Percentiles rank a stretch among this genome's conserved stretches.
Evolutionary conservation across 1,284 basidiomycete genomes (phyloP).

Genomic region (Jaminaea rosea): DNA sequence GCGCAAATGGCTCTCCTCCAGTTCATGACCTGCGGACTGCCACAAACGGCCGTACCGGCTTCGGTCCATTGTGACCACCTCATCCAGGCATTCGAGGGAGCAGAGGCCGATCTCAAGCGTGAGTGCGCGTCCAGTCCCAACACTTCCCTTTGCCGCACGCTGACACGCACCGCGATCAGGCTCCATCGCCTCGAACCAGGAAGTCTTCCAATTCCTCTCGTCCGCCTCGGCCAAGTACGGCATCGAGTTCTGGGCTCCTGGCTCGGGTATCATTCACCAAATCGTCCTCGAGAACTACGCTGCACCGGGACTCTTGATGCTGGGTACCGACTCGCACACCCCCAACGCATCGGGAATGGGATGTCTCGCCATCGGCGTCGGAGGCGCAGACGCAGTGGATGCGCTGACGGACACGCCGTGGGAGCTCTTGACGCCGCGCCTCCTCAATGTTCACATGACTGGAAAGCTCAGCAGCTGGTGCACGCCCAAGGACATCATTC

Average conservation of each 20-base stretch:
- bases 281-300: conserved; percentile 95
- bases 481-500: conserved; percentile 91
- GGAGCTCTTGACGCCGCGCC: conserved; percentile 89
- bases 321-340: conserved; percentile 81
- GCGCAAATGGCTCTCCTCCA: conserved; percentile 99
- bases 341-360: conserved; percentile 97
- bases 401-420: conserved; percentile 96
- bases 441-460: conserved; percentile 72
- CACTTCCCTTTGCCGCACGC: conserved; percentile 4
- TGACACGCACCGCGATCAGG: conserved; percentile 51
- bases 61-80: conserved; percentile 86
- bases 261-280: conserved; percentile 79
- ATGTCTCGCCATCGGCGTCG: conserved; percentile 95
- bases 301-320: conserved; percentile 58
- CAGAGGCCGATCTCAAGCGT: conserved; percentile 65
- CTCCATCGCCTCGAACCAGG: conserved; percentile 80
- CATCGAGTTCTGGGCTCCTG: conserved; percentile 78
- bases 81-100: conserved; percentile 59
- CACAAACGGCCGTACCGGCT: conserved; percentile 77
- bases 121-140: conserved; percentile 47
- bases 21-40: conserved; percentile 94
- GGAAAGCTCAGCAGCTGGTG: conserved; percentile 85
- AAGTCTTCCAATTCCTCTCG: conserved; percentile 96
- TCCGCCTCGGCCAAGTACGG: conserved; percentile 90
- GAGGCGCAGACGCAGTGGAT: conserved; percentile 97